Evolutionary conservation across 2,329 filamentous ascomycete species (phyloP).

Genomic region (Fusarium sp.): DNA sequence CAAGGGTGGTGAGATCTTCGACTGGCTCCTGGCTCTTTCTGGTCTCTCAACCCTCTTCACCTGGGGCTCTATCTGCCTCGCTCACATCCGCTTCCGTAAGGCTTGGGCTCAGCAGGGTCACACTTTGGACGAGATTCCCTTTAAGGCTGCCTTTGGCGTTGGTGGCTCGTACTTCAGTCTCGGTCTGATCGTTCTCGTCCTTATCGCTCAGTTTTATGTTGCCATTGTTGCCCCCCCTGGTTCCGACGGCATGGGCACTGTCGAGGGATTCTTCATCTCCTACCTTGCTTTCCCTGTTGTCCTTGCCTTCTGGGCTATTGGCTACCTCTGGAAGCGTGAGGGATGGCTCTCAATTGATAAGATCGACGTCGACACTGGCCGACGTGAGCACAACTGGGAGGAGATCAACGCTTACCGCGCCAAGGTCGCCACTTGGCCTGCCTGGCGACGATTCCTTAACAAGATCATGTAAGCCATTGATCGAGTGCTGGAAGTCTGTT

Average conservation of each 20-base stretch:
- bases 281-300: slow-evolving; percentile 67
- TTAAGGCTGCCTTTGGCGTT: slow-evolving; percentile 69
- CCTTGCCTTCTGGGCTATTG: slow-evolving; percentile 65
- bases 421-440: slow-evolving; percentile 61
- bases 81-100: slow-evolving; percentile 72
- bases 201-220: slow-evolving; percentile 67
- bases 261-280: slow-evolving; percentile 65
- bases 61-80: slow-evolving; percentile 72
- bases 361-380: slow-evolving; percentile 75
- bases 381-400: slow-evolving; percentile 74
- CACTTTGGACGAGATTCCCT: slow-evolving; percentile 74
- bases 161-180: slow-evolving; percentile 73
- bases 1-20: slow-evolving; percentile 65
- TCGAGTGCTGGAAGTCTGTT: background rate
- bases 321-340: slow-evolving; percentile 74
- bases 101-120: slow-evolving; percentile 70
- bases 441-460: slow-evolving; percentile 58
- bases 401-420: slow-evolving; percentile 66
- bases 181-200: slow-evolving; percentile 63
- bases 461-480: slow-evolving; percentile 51
- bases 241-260: slow-evolving; percentile 51
- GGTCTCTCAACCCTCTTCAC: slow-evolving; percentile 72
- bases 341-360: slow-evolving; percentile 68
- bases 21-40: slow-evolving; percentile 73
- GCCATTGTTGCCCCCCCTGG: slow-evolving; percentile 55